Conservation (phyloP, 352 stramenopile genomes). For the Pythium apleroticum region DNA sequence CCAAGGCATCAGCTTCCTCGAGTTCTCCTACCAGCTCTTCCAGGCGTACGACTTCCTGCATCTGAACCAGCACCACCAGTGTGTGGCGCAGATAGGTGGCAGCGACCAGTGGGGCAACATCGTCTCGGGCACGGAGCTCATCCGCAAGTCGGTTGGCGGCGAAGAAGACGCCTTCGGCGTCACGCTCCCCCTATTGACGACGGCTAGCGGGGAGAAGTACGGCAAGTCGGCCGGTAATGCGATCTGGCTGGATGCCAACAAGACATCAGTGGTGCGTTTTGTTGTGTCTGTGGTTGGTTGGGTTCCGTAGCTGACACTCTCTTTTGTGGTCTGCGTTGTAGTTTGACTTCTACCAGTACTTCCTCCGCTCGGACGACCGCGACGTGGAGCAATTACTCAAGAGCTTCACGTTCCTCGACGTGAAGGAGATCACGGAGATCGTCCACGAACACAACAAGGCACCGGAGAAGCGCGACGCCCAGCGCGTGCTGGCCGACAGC, state of each 20-base stretch:
- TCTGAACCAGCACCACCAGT: conserved; percentile 90
- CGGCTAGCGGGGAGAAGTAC: conserved; percentile 97
- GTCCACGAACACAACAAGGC: conserved; percentile 68
- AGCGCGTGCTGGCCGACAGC: conserved; percentile 67
- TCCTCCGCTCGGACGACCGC: conserved; percentile 83
- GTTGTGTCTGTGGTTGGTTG: background rate
- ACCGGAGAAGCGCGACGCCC: conserved; percentile 78
- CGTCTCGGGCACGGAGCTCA: conserved; percentile 95
- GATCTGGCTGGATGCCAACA: conserved; percentile 96
- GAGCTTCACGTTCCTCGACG: conserved; percentile 96
- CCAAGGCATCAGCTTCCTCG: conserved; percentile 97
- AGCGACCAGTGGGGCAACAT: conserved; percentile 99
- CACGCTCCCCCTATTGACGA: conserved; percentile 97
- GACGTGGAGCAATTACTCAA: conserved; percentile 97
- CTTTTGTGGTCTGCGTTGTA: conserved; percentile 25
- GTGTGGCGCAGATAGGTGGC: conserved; percentile 96
- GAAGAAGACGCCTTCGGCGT: conserved; percentile 89
- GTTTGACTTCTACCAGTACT: conserved; percentile 95
- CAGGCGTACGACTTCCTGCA: conserved; percentile 98
- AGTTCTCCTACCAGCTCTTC: conserved; percentile 99
- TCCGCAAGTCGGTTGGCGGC: conserved; percentile 80
- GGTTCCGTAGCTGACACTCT: background rate
- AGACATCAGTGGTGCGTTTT: conserved; percentile 92
- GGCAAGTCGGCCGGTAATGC: conserved; percentile 98
- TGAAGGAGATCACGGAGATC: conserved; percentile 92